Percentiles rank a stretch among this genome's conserved stretches.
Evolutionary conservation across 1,284 basidiomycete species (phyloP).

Genomic region (Coniferiporia weirii): DNA sequence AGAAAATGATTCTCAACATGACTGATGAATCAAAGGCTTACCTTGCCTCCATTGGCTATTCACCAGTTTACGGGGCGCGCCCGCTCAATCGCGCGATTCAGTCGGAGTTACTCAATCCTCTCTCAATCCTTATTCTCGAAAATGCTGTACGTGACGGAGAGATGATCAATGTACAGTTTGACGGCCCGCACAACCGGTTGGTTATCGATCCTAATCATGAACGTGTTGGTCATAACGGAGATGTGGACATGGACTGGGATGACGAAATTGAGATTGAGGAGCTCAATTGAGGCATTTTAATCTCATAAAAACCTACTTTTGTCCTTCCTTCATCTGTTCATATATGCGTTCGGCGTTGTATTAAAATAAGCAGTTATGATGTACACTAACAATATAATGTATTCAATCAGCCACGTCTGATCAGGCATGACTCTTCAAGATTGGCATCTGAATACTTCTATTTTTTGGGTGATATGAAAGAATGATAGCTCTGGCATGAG

Average conservation of each 20-base stretch:
- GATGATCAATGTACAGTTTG: slow-evolving; percentile 71
- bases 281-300: no score
- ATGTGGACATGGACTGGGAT: slow-evolving; percentile 67
- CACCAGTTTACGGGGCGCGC: slow-evolving; percentile 81
- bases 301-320: no score
- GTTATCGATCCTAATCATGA: slow-evolving; percentile 85
- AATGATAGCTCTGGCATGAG: neutral
- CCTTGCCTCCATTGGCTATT: slow-evolving; percentile 83
- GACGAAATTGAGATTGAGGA: no score
- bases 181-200: slow-evolving; percentile 80
- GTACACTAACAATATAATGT: no score
- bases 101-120: slow-evolving; percentile 87
- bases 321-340: no score
- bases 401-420: no score
- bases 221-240: slow-evolving; percentile 52
- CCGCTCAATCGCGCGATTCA: slow-evolving; percentile 92
- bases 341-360: no score
- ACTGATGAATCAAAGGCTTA: slow-evolving; percentile 79
- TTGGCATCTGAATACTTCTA: no score
- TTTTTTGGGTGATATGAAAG: neutral
- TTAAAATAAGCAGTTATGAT: no score
- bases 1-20: slow-evolving; percentile 77
- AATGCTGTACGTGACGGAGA: slow-evolving; percentile 84
- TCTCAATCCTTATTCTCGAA: slow-evolving; percentile 84
- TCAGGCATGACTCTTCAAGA: no score